Evolutionary conservation across 495 filamentous ascomycete genomes (phyloP), one percentile per base, ranked within the genome.

Genomic region (Xylaria curta): DNA sequence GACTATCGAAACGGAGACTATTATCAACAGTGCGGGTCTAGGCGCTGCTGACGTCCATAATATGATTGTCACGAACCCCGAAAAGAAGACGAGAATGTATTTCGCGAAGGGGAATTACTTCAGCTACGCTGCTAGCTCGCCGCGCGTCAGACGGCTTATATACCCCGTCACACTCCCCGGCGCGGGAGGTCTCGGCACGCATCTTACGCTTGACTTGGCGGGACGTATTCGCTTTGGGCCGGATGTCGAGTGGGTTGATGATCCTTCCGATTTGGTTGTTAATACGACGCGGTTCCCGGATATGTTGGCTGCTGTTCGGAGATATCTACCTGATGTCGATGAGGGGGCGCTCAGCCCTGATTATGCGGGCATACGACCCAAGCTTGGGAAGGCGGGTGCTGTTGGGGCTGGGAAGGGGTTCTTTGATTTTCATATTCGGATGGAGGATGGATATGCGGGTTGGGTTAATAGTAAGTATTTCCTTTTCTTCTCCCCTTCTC

Each of bases 31-130:
- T 10, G 95, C 94, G 0, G 96, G 96, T 0, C 88, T 97, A 21
- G 87, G 85, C 56, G 93, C 96, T 12, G 91, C 92, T 51, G 81
- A 78, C 13, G 84, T 98, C 28, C 92, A 90, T 68, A 99, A 99
- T 81, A 89, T 93, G 85, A 87, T 99, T 36, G 86, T 95, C 0
- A 92, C 93, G 0, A 38, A 38, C 36, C 38, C 75, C 0, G 82
- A 81, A 5, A 82, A 88, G 0, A 89, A 90, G 63, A 79, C 83
- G 19, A 87, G 80, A 15, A 87, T 93, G 4, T 91, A 88, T 81
- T 99, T 92, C 82, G 96, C 95, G 36, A 99, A 98, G 83, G 96
- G 96, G 0, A 94, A 93, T 13, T 99, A 99, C 83, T 98, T 95
- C 83, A 93, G 92, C 42, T 97, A 97, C 82, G 80, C 86, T 3